Conservation (phyloP, 1,284 basidiomycete species). For the Boletus smithii region DNA sequence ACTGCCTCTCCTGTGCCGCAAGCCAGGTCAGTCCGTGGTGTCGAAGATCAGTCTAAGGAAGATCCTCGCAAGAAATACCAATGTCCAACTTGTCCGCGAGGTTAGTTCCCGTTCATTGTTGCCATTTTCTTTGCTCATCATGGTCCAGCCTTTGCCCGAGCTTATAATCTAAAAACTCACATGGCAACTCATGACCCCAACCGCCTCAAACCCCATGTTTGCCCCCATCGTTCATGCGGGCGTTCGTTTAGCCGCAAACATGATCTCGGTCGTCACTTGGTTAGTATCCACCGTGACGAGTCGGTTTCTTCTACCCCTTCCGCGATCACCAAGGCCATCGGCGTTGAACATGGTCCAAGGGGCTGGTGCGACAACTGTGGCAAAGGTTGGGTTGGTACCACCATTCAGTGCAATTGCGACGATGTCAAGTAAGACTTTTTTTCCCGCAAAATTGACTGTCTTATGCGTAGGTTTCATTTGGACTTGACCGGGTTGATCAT, state of each 20-base stretch:
- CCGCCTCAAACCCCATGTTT: slow-evolving; percentile 79
- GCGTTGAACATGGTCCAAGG: slow-evolving; percentile 58
- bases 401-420: slow-evolving; percentile 58
- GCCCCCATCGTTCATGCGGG: slow-evolving; percentile 75
- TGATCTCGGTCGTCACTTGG: slow-evolving; percentile 80
- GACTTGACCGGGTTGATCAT: background rate
- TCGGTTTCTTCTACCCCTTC: slow-evolving; percentile 42
- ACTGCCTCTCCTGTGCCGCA: slow-evolving; percentile 42
- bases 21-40: slow-evolving; percentile 35
- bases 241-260: slow-evolving; percentile 89
- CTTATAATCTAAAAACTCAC: slow-evolving; percentile 88
- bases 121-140: slow-evolving; percentile 1
- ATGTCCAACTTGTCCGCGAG: slow-evolving; percentile 67
- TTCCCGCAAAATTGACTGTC: slow-evolving; percentile 4
- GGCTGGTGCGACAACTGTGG: slow-evolving; percentile 75
- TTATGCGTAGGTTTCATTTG: slow-evolving; percentile 25
- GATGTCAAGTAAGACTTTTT: slow-evolving; percentile 55
- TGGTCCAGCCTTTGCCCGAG: slow-evolving; percentile 74
- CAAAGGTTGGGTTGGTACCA: slow-evolving; percentile 60
- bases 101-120: slow-evolving; percentile 37
- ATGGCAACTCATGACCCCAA: slow-evolving; percentile 88
- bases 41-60: slow-evolving; percentile 43
- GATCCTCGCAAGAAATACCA: slow-evolving; percentile 75
- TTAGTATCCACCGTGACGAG: slow-evolving; percentile 80
- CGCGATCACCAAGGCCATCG: slow-evolving; percentile 47